Percentiles rank a stretch among this genome's conserved stretches.
Conservation (phyloP, 2,329 filamentous ascomycete species). For the Hymenoscyphus scutula region DNA sequence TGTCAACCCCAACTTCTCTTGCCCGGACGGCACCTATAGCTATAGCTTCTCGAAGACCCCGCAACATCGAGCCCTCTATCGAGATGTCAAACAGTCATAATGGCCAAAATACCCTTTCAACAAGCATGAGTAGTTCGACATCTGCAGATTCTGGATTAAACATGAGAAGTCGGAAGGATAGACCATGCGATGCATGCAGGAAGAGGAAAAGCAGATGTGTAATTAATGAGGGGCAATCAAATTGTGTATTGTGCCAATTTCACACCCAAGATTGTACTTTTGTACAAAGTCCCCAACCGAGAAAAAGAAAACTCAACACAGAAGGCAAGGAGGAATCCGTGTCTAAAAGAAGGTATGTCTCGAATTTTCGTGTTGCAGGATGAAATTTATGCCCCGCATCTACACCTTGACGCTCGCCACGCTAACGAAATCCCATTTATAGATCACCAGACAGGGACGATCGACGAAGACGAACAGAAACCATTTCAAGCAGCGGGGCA, state of each 20-base stretch:
- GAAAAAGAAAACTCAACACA: constrained; percentile 74
- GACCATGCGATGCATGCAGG: constrained; percentile 72
- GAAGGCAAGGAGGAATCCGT: constrained; percentile 53
- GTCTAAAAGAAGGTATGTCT: constrained; percentile 65
- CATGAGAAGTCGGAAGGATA: constrained; percentile 47
- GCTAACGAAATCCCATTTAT: constrained; percentile 30
- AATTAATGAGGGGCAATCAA: constrained; percentile 69
- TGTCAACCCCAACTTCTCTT: constrained; percentile 50
- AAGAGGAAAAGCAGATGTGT: constrained; percentile 74
- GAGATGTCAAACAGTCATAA: constrained; percentile 23
- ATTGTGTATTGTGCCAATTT: constrained; percentile 75
- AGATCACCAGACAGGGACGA: constrained; percentile 58
- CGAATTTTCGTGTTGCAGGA: constrained; percentile 11
- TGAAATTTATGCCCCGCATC: constrained; percentile 7
- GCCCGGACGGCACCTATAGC: constrained; percentile 63
- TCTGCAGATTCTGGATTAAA: constrained; percentile 48
- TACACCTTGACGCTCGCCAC: constrained; percentile 13
- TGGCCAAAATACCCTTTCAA: constrained; percentile 36
- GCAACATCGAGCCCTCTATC: constrained; percentile 27
- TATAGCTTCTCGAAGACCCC: constrained; percentile 60
- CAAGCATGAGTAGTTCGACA: constrained; percentile 51
- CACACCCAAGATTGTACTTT: constrained; percentile 78
- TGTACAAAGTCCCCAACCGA: constrained; percentile 69
- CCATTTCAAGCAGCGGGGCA: constrained; percentile 59
- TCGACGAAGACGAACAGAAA: constrained; percentile 53